Conservation (phyloP, 768 basidiomycete genomes). For the Agaricus blazei region DNA sequence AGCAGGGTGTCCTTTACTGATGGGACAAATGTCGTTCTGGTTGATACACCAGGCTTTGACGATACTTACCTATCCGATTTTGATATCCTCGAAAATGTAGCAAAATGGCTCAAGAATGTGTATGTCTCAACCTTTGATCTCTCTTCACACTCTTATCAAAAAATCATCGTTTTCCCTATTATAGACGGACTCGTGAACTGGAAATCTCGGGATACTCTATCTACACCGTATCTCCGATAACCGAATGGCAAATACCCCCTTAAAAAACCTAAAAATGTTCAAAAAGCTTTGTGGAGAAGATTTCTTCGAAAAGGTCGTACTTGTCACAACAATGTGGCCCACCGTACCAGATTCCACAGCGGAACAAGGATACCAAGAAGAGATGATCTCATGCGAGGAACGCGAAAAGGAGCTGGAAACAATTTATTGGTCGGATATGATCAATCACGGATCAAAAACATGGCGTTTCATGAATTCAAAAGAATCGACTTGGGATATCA, state of each 20-base stretch:
- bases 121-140: not conserved
- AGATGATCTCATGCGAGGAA: not conserved
- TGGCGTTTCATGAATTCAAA: not conserved
- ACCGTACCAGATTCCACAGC: not conserved
- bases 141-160: not conserved
- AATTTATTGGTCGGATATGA: not conserved
- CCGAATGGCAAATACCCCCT: not conserved
- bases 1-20: not conserved
- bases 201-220: not conserved
- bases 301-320: not conserved
- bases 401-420: not conserved
- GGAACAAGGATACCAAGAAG: not conserved
- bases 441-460: not conserved
- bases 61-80: slow-evolving; percentile 1
- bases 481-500: not conserved
- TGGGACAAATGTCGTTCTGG: slow-evolving; percentile 5
- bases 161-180: not conserved
- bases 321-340: slow-evolving; percentile 5
- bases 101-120: slow-evolving; percentile 16
- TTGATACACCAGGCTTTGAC: slow-evolving; percentile 14
- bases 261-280: slow-evolving; percentile 1
- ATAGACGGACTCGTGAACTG: not conserved
- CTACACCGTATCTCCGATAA: slow-evolving; percentile 7
- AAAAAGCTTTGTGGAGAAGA: slow-evolving; percentile 6
- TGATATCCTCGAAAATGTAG: slow-evolving; percentile 19